phyloP scores from a whole-genome alignment of 2,329 filamentous ascomycete species.

The Fusarium heterosporum region DNA sequence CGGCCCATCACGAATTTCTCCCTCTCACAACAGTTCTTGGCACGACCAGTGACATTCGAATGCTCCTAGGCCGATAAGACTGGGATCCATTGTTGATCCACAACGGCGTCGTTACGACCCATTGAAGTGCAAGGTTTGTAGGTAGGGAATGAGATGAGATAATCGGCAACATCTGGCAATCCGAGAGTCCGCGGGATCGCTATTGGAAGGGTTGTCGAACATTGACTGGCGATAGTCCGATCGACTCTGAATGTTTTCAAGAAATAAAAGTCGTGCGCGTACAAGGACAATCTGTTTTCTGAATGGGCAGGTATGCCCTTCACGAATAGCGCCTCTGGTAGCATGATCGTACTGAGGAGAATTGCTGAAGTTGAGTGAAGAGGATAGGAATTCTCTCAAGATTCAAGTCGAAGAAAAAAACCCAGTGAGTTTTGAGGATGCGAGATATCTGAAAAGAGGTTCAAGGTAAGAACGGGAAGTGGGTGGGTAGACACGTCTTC shows the following conservation, averaged over 20 bases:
- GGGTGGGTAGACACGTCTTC: constrained; percentile 24
- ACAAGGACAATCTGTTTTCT: no score
- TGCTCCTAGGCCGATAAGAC: constrained; percentile 20
- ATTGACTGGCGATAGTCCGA: neutral
- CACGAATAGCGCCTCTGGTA: no score
- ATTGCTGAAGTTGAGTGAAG: no score
- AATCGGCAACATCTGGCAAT: constrained; percentile 2
- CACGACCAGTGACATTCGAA: constrained; percentile 15
- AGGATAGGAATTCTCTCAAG: no score
- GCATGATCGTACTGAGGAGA: no score
- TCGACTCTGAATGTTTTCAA: no score
- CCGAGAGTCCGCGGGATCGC: neutral
- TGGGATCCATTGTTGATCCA: constrained; percentile 38
- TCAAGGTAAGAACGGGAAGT: constrained; percentile 17
- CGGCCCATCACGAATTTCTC: neutral
- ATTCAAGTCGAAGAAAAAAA: neutral
- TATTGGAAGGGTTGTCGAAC: neutral
- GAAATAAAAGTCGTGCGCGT: no score
- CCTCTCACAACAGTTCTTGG: neutral
- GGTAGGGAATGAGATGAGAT: constrained; percentile 10
- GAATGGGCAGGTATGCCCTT: no score
- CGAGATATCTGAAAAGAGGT: neutral
- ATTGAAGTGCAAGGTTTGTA: constrained; percentile 34
- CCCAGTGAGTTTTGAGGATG: neutral
- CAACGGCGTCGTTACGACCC: constrained; percentile 38